Conservation (phyloP, 129 eudicot species). For the Ambrosia artemisiifolia region DNA sequence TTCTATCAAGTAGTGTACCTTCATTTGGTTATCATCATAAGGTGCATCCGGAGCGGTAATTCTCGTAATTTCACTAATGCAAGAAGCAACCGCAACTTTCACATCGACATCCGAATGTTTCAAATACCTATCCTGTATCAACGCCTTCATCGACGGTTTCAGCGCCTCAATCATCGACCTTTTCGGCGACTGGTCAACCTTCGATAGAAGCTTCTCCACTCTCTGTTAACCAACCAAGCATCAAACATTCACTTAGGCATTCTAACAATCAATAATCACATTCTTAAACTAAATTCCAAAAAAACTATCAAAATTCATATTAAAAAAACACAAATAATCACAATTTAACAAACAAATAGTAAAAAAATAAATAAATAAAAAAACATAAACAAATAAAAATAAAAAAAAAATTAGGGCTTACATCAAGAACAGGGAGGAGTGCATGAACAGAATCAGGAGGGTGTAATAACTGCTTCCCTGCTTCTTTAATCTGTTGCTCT, state of each 20-base stretch:
- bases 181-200: conserved; percentile 84
- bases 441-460: conserved; percentile 53
- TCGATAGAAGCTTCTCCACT: conserved; percentile 54
- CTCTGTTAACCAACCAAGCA: conserved; percentile 30
- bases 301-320: conserved; percentile 3
- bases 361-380: too few species aligned
- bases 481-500: conserved; percentile 54
- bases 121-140: conserved; percentile 48
- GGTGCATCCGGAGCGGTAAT: conserved; percentile 98
- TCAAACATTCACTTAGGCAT: neutral
- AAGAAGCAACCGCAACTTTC: conserved; percentile 70
- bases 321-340: neutral
- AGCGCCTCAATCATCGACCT: conserved; percentile 65
- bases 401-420: conserved; percentile 32
- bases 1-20: conserved; percentile 34
- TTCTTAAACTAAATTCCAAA: neutral
- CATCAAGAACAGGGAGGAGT: conserved; percentile 75
- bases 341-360: neutral
- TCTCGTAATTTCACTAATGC: conserved; percentile 91
- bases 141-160: conserved; percentile 58
- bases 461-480: conserved; percentile 46
- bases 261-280: neutral
- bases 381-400: too few species aligned
- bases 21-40: conserved; percentile 80
- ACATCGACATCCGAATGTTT: conserved; percentile 75